phyloP scores from a whole-genome alignment of 106 monocot species.

The Phalaenopsis equestris region DNA sequence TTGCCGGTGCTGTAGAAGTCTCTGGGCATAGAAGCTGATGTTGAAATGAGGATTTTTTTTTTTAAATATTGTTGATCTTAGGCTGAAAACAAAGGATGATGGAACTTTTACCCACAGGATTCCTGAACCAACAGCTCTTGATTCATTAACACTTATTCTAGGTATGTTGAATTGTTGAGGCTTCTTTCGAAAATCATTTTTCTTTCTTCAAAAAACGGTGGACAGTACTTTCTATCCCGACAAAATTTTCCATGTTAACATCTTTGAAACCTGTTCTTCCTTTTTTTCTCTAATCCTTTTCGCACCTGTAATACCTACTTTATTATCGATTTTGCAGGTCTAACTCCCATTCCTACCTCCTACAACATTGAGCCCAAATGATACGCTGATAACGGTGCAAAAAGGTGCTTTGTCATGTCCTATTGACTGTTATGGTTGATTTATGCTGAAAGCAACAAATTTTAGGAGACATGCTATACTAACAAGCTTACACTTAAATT shows the following conservation, averaged over 20 bases:
- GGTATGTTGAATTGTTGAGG: background rate
- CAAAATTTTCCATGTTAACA: background rate
- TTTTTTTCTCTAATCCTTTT: background rate
- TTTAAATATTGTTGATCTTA: background rate
- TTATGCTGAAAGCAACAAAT: background rate
- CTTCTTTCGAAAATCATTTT: background rate
- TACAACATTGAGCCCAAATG: background rate
- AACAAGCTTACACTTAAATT: background rate
- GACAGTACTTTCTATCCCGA: background rate
- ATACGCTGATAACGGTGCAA: background rate
- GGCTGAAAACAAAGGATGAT: background rate
- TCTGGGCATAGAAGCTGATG: background rate
- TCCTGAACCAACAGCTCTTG: background rate
- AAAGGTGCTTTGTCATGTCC: background rate
- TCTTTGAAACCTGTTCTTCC: background rate
- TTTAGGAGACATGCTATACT: background rate
- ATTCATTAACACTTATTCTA: background rate
- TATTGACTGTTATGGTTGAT: background rate
- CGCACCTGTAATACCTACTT: background rate
- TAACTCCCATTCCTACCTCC: background rate
- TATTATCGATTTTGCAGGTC: background rate
- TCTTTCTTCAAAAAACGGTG: background rate
- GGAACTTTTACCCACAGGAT: slow-evolving; percentile 11
- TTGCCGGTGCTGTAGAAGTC: background rate
- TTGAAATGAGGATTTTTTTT: background rate